Evolutionary conservation across 352 stramenopile genomes (phyloP).

Genomic region (Pythium angustatum): DNA sequence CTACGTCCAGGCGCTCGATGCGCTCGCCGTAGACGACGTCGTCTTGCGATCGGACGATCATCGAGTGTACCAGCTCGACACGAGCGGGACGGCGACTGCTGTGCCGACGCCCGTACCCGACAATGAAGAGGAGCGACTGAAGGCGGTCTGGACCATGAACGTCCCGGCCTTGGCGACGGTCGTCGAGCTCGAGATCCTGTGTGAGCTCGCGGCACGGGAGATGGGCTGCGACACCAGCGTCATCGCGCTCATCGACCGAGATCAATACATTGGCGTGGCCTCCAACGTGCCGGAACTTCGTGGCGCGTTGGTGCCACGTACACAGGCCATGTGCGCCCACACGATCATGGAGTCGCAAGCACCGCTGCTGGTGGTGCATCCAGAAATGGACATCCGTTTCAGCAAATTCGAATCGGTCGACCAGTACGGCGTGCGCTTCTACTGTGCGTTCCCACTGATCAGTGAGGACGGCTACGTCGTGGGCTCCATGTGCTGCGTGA

Average conservation of each 20-base stretch:
- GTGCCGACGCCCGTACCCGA: slow-evolving; percentile 34
- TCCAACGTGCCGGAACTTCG: slow-evolving; percentile 35
- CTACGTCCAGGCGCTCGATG: neutral
- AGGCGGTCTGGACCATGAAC: slow-evolving; percentile 41
- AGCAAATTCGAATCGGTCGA: slow-evolving; percentile 20
- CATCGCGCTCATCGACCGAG: slow-evolving; percentile 54
- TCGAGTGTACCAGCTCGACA: slow-evolving; percentile 33
- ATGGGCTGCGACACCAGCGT: slow-evolving; percentile 51
- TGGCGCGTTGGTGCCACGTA: slow-evolving; percentile 37
- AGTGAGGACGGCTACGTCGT: slow-evolving; percentile 45
- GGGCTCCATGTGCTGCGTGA: slow-evolving; percentile 58
- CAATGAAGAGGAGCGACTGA: slow-evolving; percentile 46
- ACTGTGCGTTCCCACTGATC: slow-evolving; percentile 66
- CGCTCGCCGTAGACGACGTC: neutral
- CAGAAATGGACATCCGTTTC: slow-evolving; percentile 62
- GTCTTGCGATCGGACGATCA: slow-evolving; percentile 3
- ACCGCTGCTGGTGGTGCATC: slow-evolving; percentile 52
- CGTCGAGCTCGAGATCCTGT: slow-evolving; percentile 62
- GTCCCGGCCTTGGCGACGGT: slow-evolving; percentile 42
- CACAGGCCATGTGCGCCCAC: slow-evolving; percentile 57
- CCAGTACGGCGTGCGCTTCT: slow-evolving; percentile 49
- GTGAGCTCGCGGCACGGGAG: slow-evolving; percentile 48
- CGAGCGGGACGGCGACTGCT: slow-evolving; percentile 37
- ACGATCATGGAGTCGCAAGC: slow-evolving; percentile 48
- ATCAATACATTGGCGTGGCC: slow-evolving; percentile 47